These are phyloP conservation scores for Thalassiosira mediterranea DNA, from an alignment of 352 stramenopile genomes.

Conservation along the genomic window DNA sequence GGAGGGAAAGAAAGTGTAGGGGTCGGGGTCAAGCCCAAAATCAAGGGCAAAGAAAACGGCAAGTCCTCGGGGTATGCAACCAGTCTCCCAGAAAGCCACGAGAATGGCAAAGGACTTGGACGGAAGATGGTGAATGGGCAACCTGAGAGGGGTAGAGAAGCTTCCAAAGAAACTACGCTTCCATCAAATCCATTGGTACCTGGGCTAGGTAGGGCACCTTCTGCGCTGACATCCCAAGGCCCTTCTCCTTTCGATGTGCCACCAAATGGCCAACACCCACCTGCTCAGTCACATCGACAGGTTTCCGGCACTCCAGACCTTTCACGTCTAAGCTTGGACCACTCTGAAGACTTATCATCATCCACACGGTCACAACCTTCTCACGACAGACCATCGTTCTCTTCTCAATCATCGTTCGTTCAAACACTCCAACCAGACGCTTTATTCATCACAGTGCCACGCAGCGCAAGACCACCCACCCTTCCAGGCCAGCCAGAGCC, in stretches of 20 bases:
- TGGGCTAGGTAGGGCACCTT: constrained; percentile 8
- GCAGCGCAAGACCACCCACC: constrained; percentile 28
- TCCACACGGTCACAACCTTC: not conserved
- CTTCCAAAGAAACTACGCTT: constrained; percentile 7
- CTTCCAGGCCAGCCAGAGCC: constrained; percentile 30
- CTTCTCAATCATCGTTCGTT: constrained; percentile 14
- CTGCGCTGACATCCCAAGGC: no score
- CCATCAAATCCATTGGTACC: constrained; percentile 6
- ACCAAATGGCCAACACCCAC: no score
- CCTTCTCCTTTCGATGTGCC: no score
- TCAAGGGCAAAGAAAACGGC: constrained; percentile 33
- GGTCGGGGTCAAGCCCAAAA: constrained; percentile 9
- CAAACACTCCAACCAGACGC: constrained; percentile 29
- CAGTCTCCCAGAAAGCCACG: no score
- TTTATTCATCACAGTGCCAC: constrained; percentile 51
- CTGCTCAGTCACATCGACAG: not conserved
- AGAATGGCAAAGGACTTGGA: no score
- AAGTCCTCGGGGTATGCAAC: constrained; percentile 12
- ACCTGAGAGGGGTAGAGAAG: no score
- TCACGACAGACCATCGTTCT: constrained; percentile 15
- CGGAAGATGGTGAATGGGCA: no score
- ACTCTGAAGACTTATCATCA: not conserved
- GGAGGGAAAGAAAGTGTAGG: constrained; percentile 1
- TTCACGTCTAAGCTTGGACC: constrained; percentile 36
- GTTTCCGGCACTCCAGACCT: constrained; percentile 14